phyloP scores from a whole-genome alignment of 148 eudicot species.

The Rhododendron henanense region DNA sequence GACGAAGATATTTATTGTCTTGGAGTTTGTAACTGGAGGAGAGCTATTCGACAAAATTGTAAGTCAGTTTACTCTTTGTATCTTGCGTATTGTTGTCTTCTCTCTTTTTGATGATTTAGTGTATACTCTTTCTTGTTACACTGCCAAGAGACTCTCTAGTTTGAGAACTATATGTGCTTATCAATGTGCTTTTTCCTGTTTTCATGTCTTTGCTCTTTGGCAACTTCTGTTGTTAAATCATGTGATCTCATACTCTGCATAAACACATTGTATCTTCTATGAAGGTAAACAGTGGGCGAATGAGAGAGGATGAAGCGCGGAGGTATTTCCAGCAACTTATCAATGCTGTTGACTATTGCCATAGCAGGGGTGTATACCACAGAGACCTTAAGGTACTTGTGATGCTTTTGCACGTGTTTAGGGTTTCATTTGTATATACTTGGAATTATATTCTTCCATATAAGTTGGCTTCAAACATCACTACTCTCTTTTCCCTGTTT shows the following conservation, averaged over 20 bases:
- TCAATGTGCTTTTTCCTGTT: background rate
- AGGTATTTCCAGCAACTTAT: constrained; percentile 93
- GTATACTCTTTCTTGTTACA: background rate
- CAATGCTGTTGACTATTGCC: constrained; percentile 96
- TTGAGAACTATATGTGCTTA: background rate
- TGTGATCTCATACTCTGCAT: background rate
- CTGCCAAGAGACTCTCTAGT: background rate
- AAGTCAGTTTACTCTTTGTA: constrained; percentile 26
- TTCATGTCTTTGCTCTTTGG: background rate
- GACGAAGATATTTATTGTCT: constrained; percentile 80
- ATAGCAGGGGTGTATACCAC: constrained; percentile 97
- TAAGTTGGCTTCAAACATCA: background rate
- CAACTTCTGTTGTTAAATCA: background rate
- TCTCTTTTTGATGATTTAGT: background rate
- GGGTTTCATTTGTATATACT: background rate
- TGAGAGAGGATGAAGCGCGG: constrained; percentile 93
- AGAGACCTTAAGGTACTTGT: constrained; percentile 81
- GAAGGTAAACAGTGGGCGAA: constrained; percentile 80
- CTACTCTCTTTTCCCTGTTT: background rate
- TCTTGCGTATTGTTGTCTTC: background rate
- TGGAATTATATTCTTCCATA: background rate
- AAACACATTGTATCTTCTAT: background rate
- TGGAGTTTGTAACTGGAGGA: constrained; percentile 92
- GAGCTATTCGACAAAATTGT: constrained; percentile 98
- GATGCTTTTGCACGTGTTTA: background rate